Conservation (phyloP, 2,329 filamentous ascomycete species). For the Penicillium sp. region DNA sequence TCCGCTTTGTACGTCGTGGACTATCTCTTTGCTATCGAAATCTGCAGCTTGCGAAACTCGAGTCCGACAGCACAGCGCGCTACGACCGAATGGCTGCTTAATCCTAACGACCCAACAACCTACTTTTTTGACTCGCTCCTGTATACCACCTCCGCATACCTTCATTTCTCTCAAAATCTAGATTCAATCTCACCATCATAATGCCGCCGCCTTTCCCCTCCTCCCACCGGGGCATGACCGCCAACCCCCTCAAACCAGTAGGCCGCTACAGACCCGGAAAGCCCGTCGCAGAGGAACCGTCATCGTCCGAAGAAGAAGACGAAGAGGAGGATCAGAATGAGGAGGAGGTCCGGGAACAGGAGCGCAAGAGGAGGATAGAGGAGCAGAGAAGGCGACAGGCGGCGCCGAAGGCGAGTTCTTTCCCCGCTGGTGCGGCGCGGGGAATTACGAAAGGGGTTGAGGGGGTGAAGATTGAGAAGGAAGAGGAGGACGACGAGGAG, state of each 20-base stretch:
- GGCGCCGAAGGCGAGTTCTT: constrained; percentile 49
- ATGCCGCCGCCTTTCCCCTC: constrained; percentile 53
- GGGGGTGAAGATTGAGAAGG: constrained; percentile 42
- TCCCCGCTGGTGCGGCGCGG: constrained; percentile 37
- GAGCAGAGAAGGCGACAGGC: constrained; percentile 48
- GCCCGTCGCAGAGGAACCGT: constrained; percentile 56
- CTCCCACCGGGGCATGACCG: constrained; percentile 75
- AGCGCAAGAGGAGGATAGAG: constrained; percentile 40
- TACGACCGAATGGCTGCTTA: not conserved
- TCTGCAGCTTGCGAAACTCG: too few species aligned
- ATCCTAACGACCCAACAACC: not conserved
- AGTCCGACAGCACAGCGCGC: not conserved
- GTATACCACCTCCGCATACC: not conserved
- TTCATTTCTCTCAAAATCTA: not conserved
- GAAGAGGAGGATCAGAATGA: constrained; percentile 60
- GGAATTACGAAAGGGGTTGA: constrained; percentile 39
- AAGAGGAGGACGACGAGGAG: constrained; percentile 55
- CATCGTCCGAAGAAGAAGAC: constrained; percentile 57
- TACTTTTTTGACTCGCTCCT: not conserved
- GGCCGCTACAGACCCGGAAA: constrained; percentile 88
- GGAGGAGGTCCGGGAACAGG: constrained; percentile 63
- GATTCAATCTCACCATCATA: constrained; percentile 4
- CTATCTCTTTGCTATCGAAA: not conserved
- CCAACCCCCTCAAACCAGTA: constrained; percentile 75
- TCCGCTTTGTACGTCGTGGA: not conserved